Evolutionary conservation across 805 yeast genomes (phyloP), one percentile per base, ranked within the genome.

Genomic region (Sungouiozyma ichnusensis): DNA sequence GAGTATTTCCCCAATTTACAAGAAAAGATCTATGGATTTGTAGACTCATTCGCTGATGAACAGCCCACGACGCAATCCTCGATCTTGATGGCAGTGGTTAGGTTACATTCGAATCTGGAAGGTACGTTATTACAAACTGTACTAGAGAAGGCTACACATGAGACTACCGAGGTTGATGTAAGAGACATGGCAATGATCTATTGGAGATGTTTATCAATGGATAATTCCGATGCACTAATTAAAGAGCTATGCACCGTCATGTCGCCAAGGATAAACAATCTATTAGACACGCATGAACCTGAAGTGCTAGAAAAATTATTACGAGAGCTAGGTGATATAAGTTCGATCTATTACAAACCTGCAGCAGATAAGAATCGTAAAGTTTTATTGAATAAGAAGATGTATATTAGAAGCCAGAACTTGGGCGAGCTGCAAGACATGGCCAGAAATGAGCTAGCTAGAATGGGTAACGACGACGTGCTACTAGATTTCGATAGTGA

Each of bases 301-400:
- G 70, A 68, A 17, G 68, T 86, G 3, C 70, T 88, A 44, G 76
- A 79, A 35, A 80, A 77, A 47, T 69, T 92, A 39, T 56, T 90
- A 24, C 58, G 66, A n/a, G 95, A 90, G 57, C 64, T 90, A 43
- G 79, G 94, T 2, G 81, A 92, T 7, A 71, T 92, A 47, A 80
- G 95, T 33, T 85, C 97, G 0, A 92, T 92, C 2, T 85, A 85
- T 56, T 94, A 83, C 62, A 82, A 81, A 56, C 95, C 97, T 11
- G 77, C 84, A 4, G 81, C 82, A 53, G 66, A 78, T 49, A 61
- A 38, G 49, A 62, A 65, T n/a, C 68, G 63, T 9, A 64, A 66
- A 20, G 64, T 60, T 43, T 57, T 65, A 18, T 66, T 68, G 46
- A 51, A 50, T 11, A 51, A 54, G n/a, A 61, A 56, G 35, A 50